phyloP scores from a whole-genome alignment of 164 flowering plant genomes.

The Santalum album region DNA sequence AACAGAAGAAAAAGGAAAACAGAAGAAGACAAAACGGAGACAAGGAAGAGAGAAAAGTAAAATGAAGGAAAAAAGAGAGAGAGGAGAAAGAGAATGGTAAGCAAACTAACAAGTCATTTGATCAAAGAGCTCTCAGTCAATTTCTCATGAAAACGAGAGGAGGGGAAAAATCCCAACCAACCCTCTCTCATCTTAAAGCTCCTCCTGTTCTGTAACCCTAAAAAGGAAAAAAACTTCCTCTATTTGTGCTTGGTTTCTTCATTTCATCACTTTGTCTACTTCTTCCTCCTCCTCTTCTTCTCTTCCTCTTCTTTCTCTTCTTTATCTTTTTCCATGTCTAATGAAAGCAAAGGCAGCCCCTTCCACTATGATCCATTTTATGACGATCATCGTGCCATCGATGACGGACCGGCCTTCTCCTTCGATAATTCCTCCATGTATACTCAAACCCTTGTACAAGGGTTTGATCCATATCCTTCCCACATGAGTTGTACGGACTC shows the following conservation, averaged over 20 bases:
- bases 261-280: neutral
- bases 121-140: neutral
- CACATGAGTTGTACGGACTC: slow-evolving; percentile 26
- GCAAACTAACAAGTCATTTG: neutral
- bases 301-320: no score
- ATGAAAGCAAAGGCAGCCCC: slow-evolving; percentile 8
- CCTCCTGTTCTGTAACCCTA: no score
- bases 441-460: slow-evolving; percentile 12
- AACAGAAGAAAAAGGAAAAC: no score
- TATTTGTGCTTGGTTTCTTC: no score
- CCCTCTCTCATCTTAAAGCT: no score
- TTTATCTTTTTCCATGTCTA: slow-evolving; percentile 15
- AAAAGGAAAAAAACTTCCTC: no score
- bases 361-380: slow-evolving; percentile 9
- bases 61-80: neutral
- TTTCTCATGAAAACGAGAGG: neutral
- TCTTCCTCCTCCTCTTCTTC: neutral
- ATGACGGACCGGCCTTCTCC: slow-evolving; percentile 3
- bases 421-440: no score
- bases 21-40: no score
- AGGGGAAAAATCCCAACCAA: neutral
- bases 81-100: no score
- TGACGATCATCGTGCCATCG: neutral
- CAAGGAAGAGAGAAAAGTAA: neutral
- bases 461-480: slow-evolving; percentile 15